Evolutionary conservation across 164 flowering plant species (phyloP).

Genomic region (Annona squamosa): DNA sequence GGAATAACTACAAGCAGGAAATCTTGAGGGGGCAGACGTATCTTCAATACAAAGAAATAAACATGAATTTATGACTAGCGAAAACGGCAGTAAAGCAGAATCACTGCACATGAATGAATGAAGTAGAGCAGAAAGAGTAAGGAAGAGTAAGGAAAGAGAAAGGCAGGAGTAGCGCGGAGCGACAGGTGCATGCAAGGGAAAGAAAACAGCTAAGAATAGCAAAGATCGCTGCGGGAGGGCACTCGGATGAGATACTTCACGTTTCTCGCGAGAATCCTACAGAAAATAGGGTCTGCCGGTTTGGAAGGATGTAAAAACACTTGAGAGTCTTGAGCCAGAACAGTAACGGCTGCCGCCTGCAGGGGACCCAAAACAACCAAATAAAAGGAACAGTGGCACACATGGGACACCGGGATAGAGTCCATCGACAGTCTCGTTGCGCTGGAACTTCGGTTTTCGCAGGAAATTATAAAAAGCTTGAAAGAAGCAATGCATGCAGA

Average conservation of each 20-base stretch:
- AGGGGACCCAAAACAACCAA: neutral
- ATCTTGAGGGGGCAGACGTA: neutral
- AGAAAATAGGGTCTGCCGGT: slow-evolving; percentile 15
- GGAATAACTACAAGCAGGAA: slow-evolving; percentile 4
- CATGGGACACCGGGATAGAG: neutral
- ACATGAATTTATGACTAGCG: slow-evolving; percentile 2
- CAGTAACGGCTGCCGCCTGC: slow-evolving; percentile 7
- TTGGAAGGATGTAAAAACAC: neutral
- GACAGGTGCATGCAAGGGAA: slow-evolving; percentile 10
- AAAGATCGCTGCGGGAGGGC: slow-evolving; percentile 4
- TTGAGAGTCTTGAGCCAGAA: neutral
- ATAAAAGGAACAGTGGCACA: slow-evolving; percentile 2
- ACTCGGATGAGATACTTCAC: slow-evolving; percentile 16
- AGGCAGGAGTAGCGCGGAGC: slow-evolving; percentile 1
- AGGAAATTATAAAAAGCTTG: neutral
- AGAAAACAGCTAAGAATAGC: slow-evolving; percentile 4
- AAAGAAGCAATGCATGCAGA: neutral
- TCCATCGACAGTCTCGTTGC: slow-evolving; percentile 15
- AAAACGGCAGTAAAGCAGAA: neutral
- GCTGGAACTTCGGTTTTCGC: slow-evolving; percentile 8
- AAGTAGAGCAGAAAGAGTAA: neutral
- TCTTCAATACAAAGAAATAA: neutral
- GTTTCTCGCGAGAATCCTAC: slow-evolving; percentile 16
- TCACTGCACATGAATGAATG: neutral
- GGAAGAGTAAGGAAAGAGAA: neutral